These are phyloP conservation scores for Apiotrichum laibachii DNA, from an alignment of 1,284 basidiomycete species.

Conservation along the genomic window DNA sequence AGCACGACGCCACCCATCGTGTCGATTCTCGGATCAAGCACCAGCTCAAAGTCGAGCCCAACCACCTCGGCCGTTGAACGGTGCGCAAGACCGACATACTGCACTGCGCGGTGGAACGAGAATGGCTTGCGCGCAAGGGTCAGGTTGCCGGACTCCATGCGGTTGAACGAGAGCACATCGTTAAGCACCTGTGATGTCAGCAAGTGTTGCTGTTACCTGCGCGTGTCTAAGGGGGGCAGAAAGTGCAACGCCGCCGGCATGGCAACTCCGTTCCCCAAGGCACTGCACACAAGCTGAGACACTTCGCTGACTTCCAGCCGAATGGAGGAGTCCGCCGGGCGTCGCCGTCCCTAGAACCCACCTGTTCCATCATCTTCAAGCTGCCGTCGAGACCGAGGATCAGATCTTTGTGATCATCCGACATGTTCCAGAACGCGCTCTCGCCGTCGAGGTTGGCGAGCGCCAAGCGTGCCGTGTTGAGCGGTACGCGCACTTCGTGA, in stretches of 20 bases:
- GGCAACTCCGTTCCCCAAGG: too few relatives aligned
- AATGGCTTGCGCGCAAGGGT: conserved; percentile 60
- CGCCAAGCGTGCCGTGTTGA: conserved; percentile 82
- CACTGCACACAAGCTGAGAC: too few relatives aligned
- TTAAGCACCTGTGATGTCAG: conserved; percentile 56
- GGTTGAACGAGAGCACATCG: conserved; percentile 64
- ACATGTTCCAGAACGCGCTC: conserved; percentile 38
- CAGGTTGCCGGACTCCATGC: conserved; percentile 52
- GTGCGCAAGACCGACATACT: conserved; percentile 72
- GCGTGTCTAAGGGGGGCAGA: too few relatives aligned
- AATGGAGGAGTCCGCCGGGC: background rate
- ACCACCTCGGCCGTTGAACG: conserved; percentile 67
- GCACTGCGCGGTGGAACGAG: conserved; percentile 76
- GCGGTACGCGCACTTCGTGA: conserved; percentile 76
- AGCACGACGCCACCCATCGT: conserved; percentile 55
- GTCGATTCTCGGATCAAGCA: conserved; percentile 6
- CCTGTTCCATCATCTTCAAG: conserved; percentile 66
- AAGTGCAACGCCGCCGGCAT: too few relatives aligned
- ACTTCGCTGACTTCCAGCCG: too few relatives aligned
- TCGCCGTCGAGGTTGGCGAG: conserved; percentile 84
- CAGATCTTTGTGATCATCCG: conserved; percentile 45
- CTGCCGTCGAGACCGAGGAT: conserved; percentile 64
- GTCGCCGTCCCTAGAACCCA: background rate
- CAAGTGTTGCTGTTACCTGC: too few relatives aligned
- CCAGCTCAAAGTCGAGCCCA: conserved; percentile 51